These are phyloP conservation scores for Magnolia changhungtana DNA, from an alignment of 164 flowering plant species.

Conservation along the genomic window DNA sequence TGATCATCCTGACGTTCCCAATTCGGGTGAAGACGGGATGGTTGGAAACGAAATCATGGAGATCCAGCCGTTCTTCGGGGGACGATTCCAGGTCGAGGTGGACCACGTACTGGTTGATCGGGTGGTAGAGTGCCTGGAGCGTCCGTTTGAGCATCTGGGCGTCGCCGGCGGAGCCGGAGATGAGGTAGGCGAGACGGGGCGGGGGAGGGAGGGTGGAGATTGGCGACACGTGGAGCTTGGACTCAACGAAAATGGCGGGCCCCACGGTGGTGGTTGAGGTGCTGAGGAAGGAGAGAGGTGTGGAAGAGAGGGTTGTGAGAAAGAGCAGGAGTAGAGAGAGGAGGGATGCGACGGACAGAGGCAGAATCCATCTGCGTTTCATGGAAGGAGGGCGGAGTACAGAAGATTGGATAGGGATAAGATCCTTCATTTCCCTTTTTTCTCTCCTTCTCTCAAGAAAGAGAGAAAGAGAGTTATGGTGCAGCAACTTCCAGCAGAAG, in stretches of 20 bases:
- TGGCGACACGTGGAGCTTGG: conserved; percentile 36
- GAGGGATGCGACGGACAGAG: conserved; percentile 46
- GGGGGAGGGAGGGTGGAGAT: conserved; percentile 57
- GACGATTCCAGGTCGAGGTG: conserved; percentile 43
- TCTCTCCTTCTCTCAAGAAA: neutral
- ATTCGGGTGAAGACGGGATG: conserved; percentile 26
- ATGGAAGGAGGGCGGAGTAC: conserved; percentile 26
- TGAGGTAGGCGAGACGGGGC: conserved; percentile 63
- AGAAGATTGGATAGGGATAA: neutral
- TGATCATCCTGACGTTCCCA: conserved; percentile 39
- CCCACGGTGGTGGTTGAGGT: conserved; percentile 32
- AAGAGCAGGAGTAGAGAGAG: conserved; percentile 48
- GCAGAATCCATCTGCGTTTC: conserved; percentile 71
- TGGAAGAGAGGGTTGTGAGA: conserved; percentile 40
- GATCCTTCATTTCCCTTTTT: conserved; percentile 1
- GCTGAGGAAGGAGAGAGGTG: conserved; percentile 27
- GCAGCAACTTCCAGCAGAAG: too few species aligned
- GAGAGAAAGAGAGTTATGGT: too few species aligned
- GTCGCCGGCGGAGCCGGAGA: conserved; percentile 69
- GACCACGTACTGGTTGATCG: conserved; percentile 36
- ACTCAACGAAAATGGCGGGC: conserved; percentile 46
- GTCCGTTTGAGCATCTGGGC: conserved; percentile 35
- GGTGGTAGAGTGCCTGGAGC: conserved; percentile 40
- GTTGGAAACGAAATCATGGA: conserved; percentile 18
- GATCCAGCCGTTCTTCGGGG: conserved; percentile 31